Evolutionary conservation across 352 stramenopile genomes (phyloP).

Genomic region (Globisporangium emineosum): DNA sequence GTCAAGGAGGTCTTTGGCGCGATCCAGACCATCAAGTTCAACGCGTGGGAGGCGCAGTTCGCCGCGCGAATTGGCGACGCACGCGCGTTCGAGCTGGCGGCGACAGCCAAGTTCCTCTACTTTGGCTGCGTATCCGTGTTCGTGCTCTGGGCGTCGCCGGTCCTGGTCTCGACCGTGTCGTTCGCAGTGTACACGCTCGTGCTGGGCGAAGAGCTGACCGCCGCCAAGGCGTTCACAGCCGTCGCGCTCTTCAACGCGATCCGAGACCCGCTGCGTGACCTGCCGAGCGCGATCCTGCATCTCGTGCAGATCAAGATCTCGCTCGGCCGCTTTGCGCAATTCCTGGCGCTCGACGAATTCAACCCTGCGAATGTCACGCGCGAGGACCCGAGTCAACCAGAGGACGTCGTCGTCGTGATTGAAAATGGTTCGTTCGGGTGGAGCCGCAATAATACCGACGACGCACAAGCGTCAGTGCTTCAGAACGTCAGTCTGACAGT

Average conservation of each 20-base stretch:
- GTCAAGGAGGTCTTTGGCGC: conserved; percentile 89
- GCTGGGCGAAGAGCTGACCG: conserved; percentile 32
- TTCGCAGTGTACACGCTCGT: conserved; percentile 42
- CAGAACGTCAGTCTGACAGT: neutral
- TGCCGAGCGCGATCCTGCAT: conserved; percentile 29
- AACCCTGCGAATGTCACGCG: neutral
- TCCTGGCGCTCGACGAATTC: conserved; percentile 17
- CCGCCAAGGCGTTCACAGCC: conserved; percentile 44
- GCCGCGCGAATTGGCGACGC: neutral
- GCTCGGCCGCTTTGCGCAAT: conserved; percentile 31
- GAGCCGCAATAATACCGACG: neutral
- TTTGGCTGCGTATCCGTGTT: conserved; percentile 54
- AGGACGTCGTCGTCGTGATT: neutral
- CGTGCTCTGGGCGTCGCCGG: conserved; percentile 38
- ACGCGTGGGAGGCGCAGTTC: conserved; percentile 5
- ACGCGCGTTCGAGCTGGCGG: conserved; percentile 25
- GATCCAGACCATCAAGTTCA: conserved; percentile 96
- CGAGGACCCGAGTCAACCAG: neutral
- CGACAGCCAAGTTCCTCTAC: conserved; percentile 52
- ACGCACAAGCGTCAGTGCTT: neutral
- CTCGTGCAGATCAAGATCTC: conserved; percentile 40
- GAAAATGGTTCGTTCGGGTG: neutral
- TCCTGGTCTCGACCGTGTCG: conserved; percentile 38
- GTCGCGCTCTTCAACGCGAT: conserved; percentile 47
- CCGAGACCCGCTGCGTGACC: conserved; percentile 30